These are phyloP conservation scores for Colletotrichum musae DNA, from an alignment of 2,329 filamentous ascomycete genomes.

Conservation along the genomic window DNA sequence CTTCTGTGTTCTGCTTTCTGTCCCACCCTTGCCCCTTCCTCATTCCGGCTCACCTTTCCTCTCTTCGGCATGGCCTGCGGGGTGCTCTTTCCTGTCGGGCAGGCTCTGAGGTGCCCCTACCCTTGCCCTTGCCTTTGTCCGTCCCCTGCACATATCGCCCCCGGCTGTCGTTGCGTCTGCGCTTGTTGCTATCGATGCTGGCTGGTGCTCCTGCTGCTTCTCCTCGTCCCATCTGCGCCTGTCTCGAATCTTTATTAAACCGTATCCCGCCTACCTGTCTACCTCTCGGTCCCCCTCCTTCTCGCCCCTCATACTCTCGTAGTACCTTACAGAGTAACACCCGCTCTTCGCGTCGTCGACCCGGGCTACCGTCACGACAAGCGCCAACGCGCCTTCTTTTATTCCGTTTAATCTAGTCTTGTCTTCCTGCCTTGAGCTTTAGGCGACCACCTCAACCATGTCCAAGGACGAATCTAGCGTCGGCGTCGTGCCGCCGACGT, in stretches of 20 bases:
- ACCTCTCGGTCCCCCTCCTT: conserved; percentile 4
- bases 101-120: not conserved
- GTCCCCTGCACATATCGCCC: not conserved
- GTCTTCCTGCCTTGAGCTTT: conserved; percentile 4
- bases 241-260: conserved; percentile 37
- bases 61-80: conserved; percentile 16
- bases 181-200: conserved; percentile 11
- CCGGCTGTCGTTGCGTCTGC: conserved; percentile 7
- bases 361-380: conserved; percentile 36
- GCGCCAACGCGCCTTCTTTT: conserved; percentile 25
- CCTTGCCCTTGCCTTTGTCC: not conserved
- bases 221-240: conserved; percentile 7
- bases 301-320: conserved; percentile 33
- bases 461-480: conserved; percentile 36
- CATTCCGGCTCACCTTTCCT: conserved; percentile 2
- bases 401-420: not conserved
- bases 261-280: conserved; percentile 22
- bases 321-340: conserved; percentile 29
- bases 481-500: conserved; percentile 38
- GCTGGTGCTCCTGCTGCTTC: not conserved
- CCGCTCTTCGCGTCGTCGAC: conserved; percentile 20
- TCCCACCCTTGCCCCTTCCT: conserved; percentile 8
- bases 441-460: conserved; percentile 24
- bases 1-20: too few species aligned
- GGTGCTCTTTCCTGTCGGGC: too few species aligned